Evolutionary conservation across 495 filamentous ascomycete species (phyloP), one percentile per base, ranked within the genome.

Genomic region (Venustampulla echinocandica): DNA sequence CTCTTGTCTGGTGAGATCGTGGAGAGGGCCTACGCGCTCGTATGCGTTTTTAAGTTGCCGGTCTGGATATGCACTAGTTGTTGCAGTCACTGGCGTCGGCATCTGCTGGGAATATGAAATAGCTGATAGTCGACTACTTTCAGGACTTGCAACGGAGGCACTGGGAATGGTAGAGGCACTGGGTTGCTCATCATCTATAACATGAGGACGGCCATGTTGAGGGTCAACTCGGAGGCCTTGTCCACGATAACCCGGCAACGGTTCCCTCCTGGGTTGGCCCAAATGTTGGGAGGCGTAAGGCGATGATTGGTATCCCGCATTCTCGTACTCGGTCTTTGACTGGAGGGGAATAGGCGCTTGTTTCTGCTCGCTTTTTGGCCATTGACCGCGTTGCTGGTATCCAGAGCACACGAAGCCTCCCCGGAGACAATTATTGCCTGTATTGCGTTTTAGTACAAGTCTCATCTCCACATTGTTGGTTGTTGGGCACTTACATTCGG

Each of bases 391-490:
- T 75, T 82, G 56, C 52, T 83, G 83, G 64, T 98, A 98, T n/a
- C 92, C 92, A 57, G 88, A 85, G 61, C 92, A 98, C 19, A 88
- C 69, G 63, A 96, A 96, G 10, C 87, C 87, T 35, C 92, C 92
- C 46, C 87, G 82, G 36, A 86, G 72, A 62, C 92, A 98, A 60
- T 98, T 98, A 61, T 82, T 86, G 68, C 89, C 89, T 95, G 57
- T 47, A 19, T 17, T n/a, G 27, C 40, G 34, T 17, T 25, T 55
- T 30, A 58, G 48, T 39, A 35, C 5, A 28, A 44, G 30, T 30
- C 13, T 25, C 14, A 25, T 32, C n/a, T n/a, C 32, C 3, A 45
- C 5, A 18, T 41, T 21, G 27, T 19, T 4, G 21, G 13, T 41
- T 46, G 11, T 38, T 28, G 33, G 10, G 20, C 19, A 69, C 79